Base-by-base conservation (phyloP, 768 basidiomycete genomes). In the Gautieria morchelliformis region DNA sequence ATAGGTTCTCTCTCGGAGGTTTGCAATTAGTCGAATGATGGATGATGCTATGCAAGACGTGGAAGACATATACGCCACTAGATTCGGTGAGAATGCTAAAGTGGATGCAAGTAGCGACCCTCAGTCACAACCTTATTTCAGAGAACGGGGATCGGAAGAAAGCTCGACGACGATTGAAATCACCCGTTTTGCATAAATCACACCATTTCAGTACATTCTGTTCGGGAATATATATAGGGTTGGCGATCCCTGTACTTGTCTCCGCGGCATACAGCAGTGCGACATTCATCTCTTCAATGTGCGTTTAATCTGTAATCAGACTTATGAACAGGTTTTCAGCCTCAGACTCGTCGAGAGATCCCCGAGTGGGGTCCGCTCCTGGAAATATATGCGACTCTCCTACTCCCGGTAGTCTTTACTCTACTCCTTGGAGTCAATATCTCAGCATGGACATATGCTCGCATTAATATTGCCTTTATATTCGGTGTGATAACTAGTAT, bases 401-500 rank as follows among this genome's bases (percentile, higher is more conserved):
- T 83, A 45, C 68, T 96, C 4, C 93, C 93, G 0, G 74, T 85
- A 6, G 60, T 95, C 3, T 87, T 96, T 64, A 74, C 82, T 1
- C 59, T 91, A 33, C 71, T 96, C 1, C 80, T 98, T 54, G 88
- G 90, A 24, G 58, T 88, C n/a, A 97, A 99, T 66, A 61, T 98
- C 5, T 62, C 84, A 20, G 86, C 85, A 0, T 99, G 89, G 87
- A 75, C 81, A 0, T 69, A 71, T 5, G 74, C 84, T 5, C 77
- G 87, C 47, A 92, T 99, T 63, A 98, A 97, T 66, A 95, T 93
- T 64, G 79, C 84, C n/a, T 95, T 97, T 68, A 89, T 94, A 37
- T 89, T 94, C 64, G 87, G 87, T 88, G 58, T 40, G 78, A 47
- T 37, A 9, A 32, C 11, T 10, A 49, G 17, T 19, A 12, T 17